phyloP scores from a whole-genome alignment of 441 rosid genomes.

The Populus hybrid region DNA sequence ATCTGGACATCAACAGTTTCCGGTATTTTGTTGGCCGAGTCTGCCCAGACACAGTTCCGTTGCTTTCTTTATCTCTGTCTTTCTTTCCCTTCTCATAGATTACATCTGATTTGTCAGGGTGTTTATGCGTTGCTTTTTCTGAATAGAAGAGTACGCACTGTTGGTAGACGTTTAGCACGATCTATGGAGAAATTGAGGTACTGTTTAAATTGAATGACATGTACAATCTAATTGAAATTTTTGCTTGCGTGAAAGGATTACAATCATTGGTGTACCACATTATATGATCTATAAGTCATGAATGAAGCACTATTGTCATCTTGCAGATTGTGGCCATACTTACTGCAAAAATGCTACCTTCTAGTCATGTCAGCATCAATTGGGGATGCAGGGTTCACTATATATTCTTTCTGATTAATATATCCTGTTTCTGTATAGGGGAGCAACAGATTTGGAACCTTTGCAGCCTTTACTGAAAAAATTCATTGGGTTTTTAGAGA shows the following conservation, averaged over 20 bases:
- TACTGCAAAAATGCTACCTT: not conserved
- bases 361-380: not conserved
- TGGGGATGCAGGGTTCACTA: not conserved
- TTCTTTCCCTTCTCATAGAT: slow-evolving; percentile 19
- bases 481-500: slow-evolving; percentile 76
- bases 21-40: slow-evolving; percentile 50
- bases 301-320: not conserved
- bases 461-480: slow-evolving; percentile 92
- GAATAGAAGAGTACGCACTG: slow-evolving; percentile 85
- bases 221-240: not conserved
- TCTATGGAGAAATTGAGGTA: slow-evolving; percentile 95
- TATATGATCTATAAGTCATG: not conserved
- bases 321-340: slow-evolving; percentile 1
- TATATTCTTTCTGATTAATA: slow-evolving; percentile 16
- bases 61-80: slow-evolving; percentile 10
- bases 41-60: not conserved
- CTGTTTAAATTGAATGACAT: not conserved
- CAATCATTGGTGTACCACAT: not conserved
- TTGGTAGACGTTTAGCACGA: slow-evolving; percentile 87
- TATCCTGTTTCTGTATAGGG: slow-evolving; percentile 47
- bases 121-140: slow-evolving; percentile 90
- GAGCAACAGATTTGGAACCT: slow-evolving; percentile 88
- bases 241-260: not conserved
- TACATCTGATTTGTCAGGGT: slow-evolving; percentile 51
- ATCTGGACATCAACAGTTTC: slow-evolving; percentile 90